Evolutionary conservation across 768 basidiomycete species (phyloP), one percentile per base, ranked within the genome.

Genomic region (button mushroom (Agaricus bisporus)): DNA sequence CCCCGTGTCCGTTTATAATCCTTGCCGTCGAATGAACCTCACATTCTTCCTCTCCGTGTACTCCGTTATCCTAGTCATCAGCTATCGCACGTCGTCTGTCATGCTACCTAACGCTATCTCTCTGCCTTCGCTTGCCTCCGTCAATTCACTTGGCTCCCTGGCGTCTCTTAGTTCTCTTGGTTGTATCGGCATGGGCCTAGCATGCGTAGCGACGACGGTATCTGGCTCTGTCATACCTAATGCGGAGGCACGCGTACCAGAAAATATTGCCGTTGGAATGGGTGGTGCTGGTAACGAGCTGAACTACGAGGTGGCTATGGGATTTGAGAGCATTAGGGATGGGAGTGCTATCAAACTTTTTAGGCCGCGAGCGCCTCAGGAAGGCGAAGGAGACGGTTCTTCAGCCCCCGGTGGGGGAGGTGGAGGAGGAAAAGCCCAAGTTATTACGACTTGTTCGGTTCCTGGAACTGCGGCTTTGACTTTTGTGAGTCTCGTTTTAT

Each of bases 381-480:
- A 29, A 20, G 46, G 32, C 12, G 38, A 49, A 25, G 32, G 39
- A 15, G n/a, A n/a, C 39, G 38, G 37, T 18, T 26, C 48, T 32
- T 14, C 29, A 1, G 32, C 32, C 11, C 5, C 11, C 2, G 38
- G 7, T 9, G 38, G 38, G 10, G 38, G 38, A 17, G 10, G 5
- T 9, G 38, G 38, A 6, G 38, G 38, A 3, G 38, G 32, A 32
- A 39, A n/a, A 17, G 38, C 38, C 18, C 44, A 64, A 17, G 69
- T 74, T 29, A 64, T 68, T 49, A 65, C 63, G 1, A 54, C 58
- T 17, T 75, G 72, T 60, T 65, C 66, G 1, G 64, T 63, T 15
- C 61, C 71, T 1, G 66, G 68, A 35, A 69, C 67, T 17, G 65
- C 56, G 39, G 69, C 70, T 45, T 63, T 71, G 20, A 70, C 70